Evolutionary conservation across 768 basidiomycete species (phyloP), one percentile per base, ranked within the genome.

Genomic region (Leccinum variicolor): DNA sequence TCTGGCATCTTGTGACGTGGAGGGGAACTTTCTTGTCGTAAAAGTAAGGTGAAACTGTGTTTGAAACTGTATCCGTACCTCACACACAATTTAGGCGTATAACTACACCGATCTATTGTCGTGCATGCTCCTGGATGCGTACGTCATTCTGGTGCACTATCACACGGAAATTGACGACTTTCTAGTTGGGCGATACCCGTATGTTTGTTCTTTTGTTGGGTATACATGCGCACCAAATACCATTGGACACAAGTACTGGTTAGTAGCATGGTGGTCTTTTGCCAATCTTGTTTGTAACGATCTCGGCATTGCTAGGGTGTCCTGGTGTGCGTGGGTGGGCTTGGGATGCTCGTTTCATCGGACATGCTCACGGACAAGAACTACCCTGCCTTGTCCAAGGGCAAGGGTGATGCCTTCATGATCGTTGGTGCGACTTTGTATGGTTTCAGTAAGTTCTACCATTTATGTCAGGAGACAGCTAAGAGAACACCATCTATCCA

Each of bases 51-150:
- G 0, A 15, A 31, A 49, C 31, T 19, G 3, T 7, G 4, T 28
- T 48, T 21, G 15, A 14, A 6, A 14, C 25, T 28, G 25, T 21
- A 26, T 19, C 7, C 4, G 9, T 26, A 34, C 45, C 48, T 63
- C 28, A 62, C 56, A 5, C 10, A 15, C 48, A 48, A 11, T 33
- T 21, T 54, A 87, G 84, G 90, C 92, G 17, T 93, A 89, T 68
- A 81, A 91, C 75, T 93, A 89, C 75, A 94, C 92, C 33, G 90
- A 90, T 62, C 75, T 94, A 3, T 76, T 94, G 48, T 94, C 92
- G 1, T 92, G 90, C 72, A 93, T 93, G 90, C 81, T 94, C n/a
- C 84, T 94, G 49, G 91, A 94, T 66, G 90, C 92, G 84, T 90
- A 69, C 59, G 84, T 66, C 34, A 33, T 26, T 47, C 19, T 19